These are phyloP conservation scores for Pelagophyceae sp. DNA, from an alignment of 352 stramenopile species.

Conservation along the genomic window DNA sequence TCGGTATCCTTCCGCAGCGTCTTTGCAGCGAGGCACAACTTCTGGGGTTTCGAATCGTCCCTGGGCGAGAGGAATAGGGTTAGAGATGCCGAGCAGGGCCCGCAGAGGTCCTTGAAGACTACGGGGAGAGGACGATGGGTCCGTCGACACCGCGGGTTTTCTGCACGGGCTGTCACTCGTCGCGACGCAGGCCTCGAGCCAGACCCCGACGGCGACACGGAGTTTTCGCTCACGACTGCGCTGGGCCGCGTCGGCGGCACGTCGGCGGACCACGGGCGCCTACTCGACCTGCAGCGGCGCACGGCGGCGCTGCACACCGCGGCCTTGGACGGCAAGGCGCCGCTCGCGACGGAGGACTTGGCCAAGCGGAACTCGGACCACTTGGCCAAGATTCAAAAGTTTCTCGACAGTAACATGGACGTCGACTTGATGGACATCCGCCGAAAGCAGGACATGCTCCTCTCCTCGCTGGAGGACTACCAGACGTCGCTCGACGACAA, in stretches of 20 bases:
- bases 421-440: constrained; percentile 16
- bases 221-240: neutral
- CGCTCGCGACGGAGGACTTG: neutral
- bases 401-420: constrained; percentile 4
- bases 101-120: no score
- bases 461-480: neutral
- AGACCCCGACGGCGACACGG: no score
- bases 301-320: neutral
- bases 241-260: neutral
- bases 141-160: no score
- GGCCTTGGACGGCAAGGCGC: neutral
- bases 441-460: constrained; percentile 2
- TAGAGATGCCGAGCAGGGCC: no score
- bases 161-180: no score
- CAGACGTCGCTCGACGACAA: neutral
- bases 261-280: neutral
- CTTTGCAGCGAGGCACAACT: no score
- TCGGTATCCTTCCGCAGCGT: neutral
- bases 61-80: no score
- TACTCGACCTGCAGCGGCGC: neutral
- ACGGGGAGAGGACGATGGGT: no score
- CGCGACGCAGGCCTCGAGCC: no score
- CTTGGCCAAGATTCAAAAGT: neutral
- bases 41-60: no score
- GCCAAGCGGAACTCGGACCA: neutral